A percentile compares a stretch with the other conserved stretches of the same genome.
Evolutionary conservation across 2,329 filamentous ascomycete genomes (phyloP).

Genomic region (Sarocladiaceae sp.): DNA sequence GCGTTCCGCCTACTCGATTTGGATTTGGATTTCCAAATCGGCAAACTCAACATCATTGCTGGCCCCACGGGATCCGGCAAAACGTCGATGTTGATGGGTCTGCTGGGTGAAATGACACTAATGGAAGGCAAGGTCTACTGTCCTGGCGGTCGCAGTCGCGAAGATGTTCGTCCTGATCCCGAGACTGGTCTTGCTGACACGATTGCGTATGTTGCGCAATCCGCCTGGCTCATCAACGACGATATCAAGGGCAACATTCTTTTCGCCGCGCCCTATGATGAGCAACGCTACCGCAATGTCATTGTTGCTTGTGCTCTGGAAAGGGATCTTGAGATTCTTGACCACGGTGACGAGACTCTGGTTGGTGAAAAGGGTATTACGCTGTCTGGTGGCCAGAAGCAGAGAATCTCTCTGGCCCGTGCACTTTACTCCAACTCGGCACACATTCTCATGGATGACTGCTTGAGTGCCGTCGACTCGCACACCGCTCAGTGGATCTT

Average conservation of each 20-base stretch:
- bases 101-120: slow-evolving; percentile 92
- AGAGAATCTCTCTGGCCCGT: slow-evolving; percentile 92
- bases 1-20: slow-evolving; percentile 80
- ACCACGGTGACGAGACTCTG: slow-evolving; percentile 84
- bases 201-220: slow-evolving; percentile 92
- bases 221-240: slow-evolving; percentile 94
- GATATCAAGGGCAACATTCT: slow-evolving; percentile 95
- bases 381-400: slow-evolving; percentile 93
- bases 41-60: slow-evolving; percentile 85
- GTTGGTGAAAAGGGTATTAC: slow-evolving; percentile 98
- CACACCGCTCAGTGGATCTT: slow-evolving; percentile 99
- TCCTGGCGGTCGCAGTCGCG: slow-evolving; percentile 77
- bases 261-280: slow-evolving; percentile 75
- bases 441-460: slow-evolving; percentile 89
- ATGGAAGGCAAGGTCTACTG: slow-evolving; percentile 75
- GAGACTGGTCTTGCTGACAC: slow-evolving; percentile 84
- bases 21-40: slow-evolving; percentile 74
- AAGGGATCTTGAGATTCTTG: slow-evolving; percentile 85
- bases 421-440: slow-evolving; percentile 94
- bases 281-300: slow-evolving; percentile 79
- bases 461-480: slow-evolving; percentile 91
- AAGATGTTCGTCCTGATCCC: slow-evolving; percentile 75
- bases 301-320: slow-evolving; percentile 87
- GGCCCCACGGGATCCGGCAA: slow-evolving; percentile 94
- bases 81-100: slow-evolving; percentile 89